A percentile compares a stretch with the other conserved stretches of the same genome.
Conservation (phyloP, 495 filamentous ascomycete species). For the Penicillium pancosmium region DNA sequence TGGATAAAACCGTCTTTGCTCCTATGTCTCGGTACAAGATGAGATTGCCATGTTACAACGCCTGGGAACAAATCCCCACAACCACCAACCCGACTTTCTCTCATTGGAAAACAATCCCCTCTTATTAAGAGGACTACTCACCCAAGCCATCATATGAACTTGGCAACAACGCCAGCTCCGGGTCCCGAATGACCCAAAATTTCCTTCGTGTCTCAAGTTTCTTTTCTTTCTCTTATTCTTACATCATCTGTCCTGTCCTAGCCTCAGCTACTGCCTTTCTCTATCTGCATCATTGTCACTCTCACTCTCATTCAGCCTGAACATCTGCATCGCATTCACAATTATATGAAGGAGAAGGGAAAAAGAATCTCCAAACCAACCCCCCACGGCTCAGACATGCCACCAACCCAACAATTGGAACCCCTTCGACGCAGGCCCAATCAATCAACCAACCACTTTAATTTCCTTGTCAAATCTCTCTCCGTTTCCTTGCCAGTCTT, state of each 20-base stretch:
- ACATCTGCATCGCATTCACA: not conserved
- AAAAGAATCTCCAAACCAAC: no score
- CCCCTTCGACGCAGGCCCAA: not conserved
- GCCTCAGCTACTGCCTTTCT: not conserved
- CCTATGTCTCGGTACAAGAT: not conserved
- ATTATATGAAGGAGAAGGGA: not conserved
- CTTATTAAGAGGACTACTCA: not conserved
- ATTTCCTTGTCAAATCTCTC: not conserved
- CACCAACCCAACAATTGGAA: not conserved
- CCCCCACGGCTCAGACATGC: no score
- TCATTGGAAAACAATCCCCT: not conserved
- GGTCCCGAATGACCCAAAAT: not conserved
- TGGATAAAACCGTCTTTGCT: not conserved
- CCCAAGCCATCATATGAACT: not conserved
- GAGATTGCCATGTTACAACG: not conserved
- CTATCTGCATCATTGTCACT: not conserved
- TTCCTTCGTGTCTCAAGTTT: not conserved
- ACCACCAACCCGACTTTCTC: not conserved
- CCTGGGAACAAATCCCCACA: not conserved
- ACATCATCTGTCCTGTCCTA: not conserved
- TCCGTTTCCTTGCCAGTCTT: conserved; percentile 9
- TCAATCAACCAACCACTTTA: not conserved
- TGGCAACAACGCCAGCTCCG: not conserved
- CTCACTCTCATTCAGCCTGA: not conserved
- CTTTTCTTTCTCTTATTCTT: not conserved